A percentile compares a stretch with the other conserved stretches of the same genome.
These are phyloP conservation scores for Russula emetica DNA, from an alignment of 768 basidiomycete genomes.

Conservation along the genomic window DNA sequence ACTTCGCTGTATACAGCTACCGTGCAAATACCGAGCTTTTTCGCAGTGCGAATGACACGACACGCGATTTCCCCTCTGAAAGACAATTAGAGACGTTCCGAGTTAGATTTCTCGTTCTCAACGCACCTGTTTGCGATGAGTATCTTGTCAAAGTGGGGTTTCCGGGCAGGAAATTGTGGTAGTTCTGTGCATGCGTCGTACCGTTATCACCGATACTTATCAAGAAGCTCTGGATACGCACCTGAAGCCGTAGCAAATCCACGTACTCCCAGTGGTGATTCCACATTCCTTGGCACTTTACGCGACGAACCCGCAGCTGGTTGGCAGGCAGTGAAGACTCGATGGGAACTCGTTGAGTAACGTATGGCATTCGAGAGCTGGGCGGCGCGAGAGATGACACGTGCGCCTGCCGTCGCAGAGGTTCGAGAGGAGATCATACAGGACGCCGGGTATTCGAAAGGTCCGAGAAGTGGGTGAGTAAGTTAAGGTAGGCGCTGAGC, in stretches of 20 bases:
- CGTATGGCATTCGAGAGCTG: slow-evolving; percentile 1
- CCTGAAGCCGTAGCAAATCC: slow-evolving; percentile 12
- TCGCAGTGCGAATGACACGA: slow-evolving; percentile 87
- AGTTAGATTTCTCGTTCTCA: no score
- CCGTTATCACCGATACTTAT: neutral
- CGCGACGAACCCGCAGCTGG: neutral
- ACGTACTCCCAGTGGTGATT: neutral
- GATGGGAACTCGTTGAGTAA: neutral
- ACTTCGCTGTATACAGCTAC: slow-evolving; percentile 91
- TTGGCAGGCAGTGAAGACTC: neutral
- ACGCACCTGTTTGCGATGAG: slow-evolving; percentile 82
- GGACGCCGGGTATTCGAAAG: no score
- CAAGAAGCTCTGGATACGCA: neutral
- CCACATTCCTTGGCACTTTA: neutral
- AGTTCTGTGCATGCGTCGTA: neutral
- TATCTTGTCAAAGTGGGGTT: slow-evolving; percentile 82
- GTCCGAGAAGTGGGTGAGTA: no score
- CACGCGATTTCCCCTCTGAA: slow-evolving; percentile 92
- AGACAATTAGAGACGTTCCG: neutral
- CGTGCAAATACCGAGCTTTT: slow-evolving; percentile 81
- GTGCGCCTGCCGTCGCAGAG: slow-evolving; percentile 1
- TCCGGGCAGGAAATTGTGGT: slow-evolving; percentile 21
- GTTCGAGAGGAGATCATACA: slow-evolving; percentile 10
- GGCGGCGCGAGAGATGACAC: slow-evolving; percentile 1
- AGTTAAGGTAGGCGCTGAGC: neutral